These are phyloP conservation scores for Colletotrichum tanaceti DNA, from an alignment of 2,329 filamentous ascomycete species.

Conservation along the genomic window DNA sequence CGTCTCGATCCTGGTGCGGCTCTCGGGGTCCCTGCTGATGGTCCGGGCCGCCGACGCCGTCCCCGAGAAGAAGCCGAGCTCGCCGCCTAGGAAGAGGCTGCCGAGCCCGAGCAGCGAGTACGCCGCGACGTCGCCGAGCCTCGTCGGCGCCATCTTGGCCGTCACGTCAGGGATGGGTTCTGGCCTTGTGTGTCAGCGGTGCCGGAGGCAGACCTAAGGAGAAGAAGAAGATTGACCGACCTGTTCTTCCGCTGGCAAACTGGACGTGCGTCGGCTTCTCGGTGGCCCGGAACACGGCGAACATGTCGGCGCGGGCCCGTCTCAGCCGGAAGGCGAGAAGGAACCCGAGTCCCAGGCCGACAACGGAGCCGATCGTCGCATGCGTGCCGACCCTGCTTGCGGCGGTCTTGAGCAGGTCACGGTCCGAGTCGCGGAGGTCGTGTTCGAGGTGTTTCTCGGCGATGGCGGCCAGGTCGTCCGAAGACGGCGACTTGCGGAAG, in stretches of 20 bases:
- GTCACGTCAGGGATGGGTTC: conserved; percentile 72
- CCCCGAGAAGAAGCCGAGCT: conserved; percentile 70
- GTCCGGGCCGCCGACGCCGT: conserved; percentile 63
- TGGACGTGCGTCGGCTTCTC: conserved; percentile 72
- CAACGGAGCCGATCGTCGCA: conserved; percentile 67
- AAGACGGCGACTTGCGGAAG: conserved; percentile 49
- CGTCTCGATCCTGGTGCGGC: conserved; percentile 67
- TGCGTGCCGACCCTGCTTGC: conserved; percentile 65
- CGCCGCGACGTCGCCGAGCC: conserved; percentile 69
- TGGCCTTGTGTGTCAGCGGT: conserved; percentile 43
- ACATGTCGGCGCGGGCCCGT: conserved; percentile 66
- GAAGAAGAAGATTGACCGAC: conserved; percentile 49
- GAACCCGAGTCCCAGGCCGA: conserved; percentile 70
- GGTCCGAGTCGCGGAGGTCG: conserved; percentile 66
- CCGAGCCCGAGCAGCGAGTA: conserved; percentile 72
- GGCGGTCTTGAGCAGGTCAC: conserved; percentile 66
- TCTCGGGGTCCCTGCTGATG: conserved; percentile 65
- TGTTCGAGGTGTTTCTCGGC: conserved; percentile 69
- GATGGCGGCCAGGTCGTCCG: conserved; percentile 64
- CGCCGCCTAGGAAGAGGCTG: conserved; percentile 73
- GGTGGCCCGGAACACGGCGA: conserved; percentile 68
- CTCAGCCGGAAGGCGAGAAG: conserved; percentile 69
- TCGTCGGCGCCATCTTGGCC: conserved; percentile 65
- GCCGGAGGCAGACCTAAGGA: neutral
- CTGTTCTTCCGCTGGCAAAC: conserved; percentile 70